Percentiles rank a stretch among this genome's conserved stretches.
These are phyloP conservation scores for Setomelanomma holmii DNA, from an alignment of 2,329 filamentous ascomycete species.

Conservation along the genomic window DNA sequence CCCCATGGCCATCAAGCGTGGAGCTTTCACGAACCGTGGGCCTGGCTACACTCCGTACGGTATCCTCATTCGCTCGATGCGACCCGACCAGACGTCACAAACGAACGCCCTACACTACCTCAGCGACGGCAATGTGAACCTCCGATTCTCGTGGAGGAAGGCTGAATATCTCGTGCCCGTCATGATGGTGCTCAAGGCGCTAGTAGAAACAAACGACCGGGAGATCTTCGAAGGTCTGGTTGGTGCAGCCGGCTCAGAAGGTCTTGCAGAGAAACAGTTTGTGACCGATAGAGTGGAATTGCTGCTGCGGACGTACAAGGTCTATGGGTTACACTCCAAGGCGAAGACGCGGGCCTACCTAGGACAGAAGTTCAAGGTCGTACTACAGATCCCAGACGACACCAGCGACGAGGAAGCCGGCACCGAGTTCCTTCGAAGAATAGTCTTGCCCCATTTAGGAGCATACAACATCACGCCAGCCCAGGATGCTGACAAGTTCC, in stretches of 20 bases:
- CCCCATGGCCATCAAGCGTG: slow-evolving; percentile 90
- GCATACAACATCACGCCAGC: slow-evolving; percentile 82
- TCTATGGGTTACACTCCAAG: slow-evolving; percentile 82
- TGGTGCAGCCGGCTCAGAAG: slow-evolving; percentile 76
- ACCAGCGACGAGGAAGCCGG: slow-evolving; percentile 89
- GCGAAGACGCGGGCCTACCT: slow-evolving; percentile 84
- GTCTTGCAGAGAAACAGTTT: slow-evolving; percentile 82
- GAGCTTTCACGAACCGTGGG: slow-evolving; percentile 88
- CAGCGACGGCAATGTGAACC: slow-evolving; percentile 93
- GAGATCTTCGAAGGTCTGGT: slow-evolving; percentile 96
- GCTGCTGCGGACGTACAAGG: slow-evolving; percentile 90
- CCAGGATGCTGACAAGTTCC: slow-evolving; percentile 91
- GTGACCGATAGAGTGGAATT: slow-evolving; percentile 94
- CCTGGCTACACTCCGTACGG: slow-evolving; percentile 86
- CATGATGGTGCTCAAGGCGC: slow-evolving; percentile 94
- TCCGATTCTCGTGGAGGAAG: slow-evolving; percentile 97
- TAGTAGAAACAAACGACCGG: slow-evolving; percentile 94
- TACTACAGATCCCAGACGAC: slow-evolving; percentile 82
- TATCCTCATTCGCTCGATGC: slow-evolving; percentile 88
- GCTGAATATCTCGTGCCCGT: slow-evolving; percentile 95
- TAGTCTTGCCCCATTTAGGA: slow-evolving; percentile 91
- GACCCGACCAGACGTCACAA: slow-evolving; percentile 97
- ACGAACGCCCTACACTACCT: slow-evolving; percentile 97
- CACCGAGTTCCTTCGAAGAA: slow-evolving; percentile 85
- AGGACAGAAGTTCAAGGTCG: slow-evolving; percentile 88